Base-by-base conservation (phyloP, 2,329 filamentous ascomycete species). In the Sclerotiophoma versabilis region DNA sequence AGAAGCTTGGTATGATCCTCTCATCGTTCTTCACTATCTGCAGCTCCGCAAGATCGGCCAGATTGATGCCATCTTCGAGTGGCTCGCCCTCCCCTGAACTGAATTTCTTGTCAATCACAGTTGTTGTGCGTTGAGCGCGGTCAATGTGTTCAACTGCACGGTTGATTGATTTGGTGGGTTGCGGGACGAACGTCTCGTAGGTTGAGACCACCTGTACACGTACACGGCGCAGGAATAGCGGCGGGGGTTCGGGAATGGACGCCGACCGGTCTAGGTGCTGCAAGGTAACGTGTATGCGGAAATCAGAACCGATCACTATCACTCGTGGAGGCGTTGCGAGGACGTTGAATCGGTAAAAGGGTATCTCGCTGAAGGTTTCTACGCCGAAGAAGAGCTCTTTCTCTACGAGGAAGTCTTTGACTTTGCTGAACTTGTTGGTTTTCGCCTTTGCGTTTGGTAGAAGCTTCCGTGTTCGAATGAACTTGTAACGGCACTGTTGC, bases 241-340 rank as follows among this genome's bases (percentile, higher is more conserved):
- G 55, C 2, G 68, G 69, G 15, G 66, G 65, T 12, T 53, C 41
- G 1, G 47, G 52, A 1, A 71, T 38, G 4, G 67, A 69, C n/a
- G 61, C 50, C 3, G 65, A 68, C 10, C 68, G 65, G 19, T 69
- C 62, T 3, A 64, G 48, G 29, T 71, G 68, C 9, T 65, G 52
- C 12, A 72, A 25, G 11, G 46, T 60, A 1, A 71, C 36, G 5
- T 54, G 34, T n/a, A 64, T 50, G 5, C 60, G 59, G 2, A 71
- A 42, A 1, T 43, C 44, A 3, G 42, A 23, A 5, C 66, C 66
- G 6, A 64, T 44, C 6, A 62, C 56, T 7, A 70, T 39, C 11
- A 71, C 59, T 10, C 58, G 55, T 5, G 65, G 57, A 22, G 64
- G 61, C 15, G 56, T 64, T 2, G 63, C 65, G n/a, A 59, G 50